Evolutionary conservation across 345 rosid species (phyloP), one percentile per base, ranked within the genome.

Genomic region (Salix udensis): DNA sequence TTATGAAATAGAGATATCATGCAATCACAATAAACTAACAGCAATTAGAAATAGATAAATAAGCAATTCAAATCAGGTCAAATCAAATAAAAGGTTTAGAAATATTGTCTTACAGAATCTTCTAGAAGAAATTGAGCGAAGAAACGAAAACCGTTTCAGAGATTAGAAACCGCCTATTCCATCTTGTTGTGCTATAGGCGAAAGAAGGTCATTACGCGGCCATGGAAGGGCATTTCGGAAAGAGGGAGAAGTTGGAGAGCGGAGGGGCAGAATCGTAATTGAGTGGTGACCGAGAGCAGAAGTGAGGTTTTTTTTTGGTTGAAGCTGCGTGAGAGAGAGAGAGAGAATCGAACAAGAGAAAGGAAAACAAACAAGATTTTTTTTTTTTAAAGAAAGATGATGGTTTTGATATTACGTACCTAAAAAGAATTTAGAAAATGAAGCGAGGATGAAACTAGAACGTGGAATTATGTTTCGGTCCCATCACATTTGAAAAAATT

Each of bases 191-290:
- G 14, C 6, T 34, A 37, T n/a, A 50, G 26, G 8, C 14, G 64
- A 46, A 67, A 31, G 74, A 55, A 61, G 60, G 75, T 30, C 74
- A 82, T 68, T 21, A 67, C 52, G 71, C 52, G 73, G 46, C 75
- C 14, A 36, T 44, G 77, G 86, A 76, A 71, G 78, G 77, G 64
- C 81, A 84, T 77, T 82, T 65, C 46, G 28, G 55, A 7, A 74
- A 37, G 23, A 23, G 58, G 40, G 28, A 36, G 50, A 19, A 16
- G 72, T 16, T 18, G 67, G 67, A 70, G 75, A 48, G 34, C 1
- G 78, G 42, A 66, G 50, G 77, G 82, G 79, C 75, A 78, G 81
- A 86, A 76, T 87, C 88, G 84, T 76, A 78, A 83, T 44, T 74
- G 58, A 46, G 76, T 11, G 65, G 67, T 4, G 40, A 71, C 82